phyloP scores from a whole-genome alignment of 2,329 filamentous ascomycete genomes.

The Botrytis porri region DNA sequence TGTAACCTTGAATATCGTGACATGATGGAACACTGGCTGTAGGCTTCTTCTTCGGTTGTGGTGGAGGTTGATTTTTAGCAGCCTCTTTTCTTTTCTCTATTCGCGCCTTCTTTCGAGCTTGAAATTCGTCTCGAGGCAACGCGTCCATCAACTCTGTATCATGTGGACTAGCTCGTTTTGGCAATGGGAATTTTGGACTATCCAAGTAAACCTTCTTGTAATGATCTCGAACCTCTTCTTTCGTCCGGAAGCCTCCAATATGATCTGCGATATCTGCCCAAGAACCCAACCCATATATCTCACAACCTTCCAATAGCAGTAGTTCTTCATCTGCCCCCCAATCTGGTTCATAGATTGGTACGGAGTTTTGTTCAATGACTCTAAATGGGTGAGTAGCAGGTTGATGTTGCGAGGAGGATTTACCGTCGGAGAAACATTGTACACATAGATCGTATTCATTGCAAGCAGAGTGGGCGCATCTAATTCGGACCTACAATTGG shows the following conservation, averaged over 20 bases:
- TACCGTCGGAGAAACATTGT: constrained; percentile 83
- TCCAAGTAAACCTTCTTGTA: constrained; percentile 87
- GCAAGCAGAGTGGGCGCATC: constrained; percentile 74
- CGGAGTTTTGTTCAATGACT: constrained; percentile 97
- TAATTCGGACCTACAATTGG: constrained; percentile 74
- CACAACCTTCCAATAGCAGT: constrained; percentile 87
- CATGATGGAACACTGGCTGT: constrained; percentile 93
- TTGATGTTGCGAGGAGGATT: constrained; percentile 78
- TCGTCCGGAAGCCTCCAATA: constrained; percentile 90
- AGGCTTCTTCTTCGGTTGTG: constrained; percentile 90
- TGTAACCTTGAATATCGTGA: constrained; percentile 97
- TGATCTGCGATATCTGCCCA: constrained; percentile 99
- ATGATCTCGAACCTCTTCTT: constrained; percentile 93
- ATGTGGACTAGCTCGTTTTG: constrained; percentile 77
- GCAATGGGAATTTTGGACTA: constrained; percentile 79
- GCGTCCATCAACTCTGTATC: constrained; percentile 76
- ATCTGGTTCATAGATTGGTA: constrained; percentile 89
- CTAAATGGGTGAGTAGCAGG: constrained; percentile 83
- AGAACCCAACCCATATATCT: constrained; percentile 93
- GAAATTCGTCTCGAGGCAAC: constrained; percentile 88
- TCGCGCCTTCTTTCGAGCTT: constrained; percentile 83
- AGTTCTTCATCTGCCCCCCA: constrained; percentile 98
- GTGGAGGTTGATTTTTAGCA: constrained; percentile 76
- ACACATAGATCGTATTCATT: constrained; percentile 97
- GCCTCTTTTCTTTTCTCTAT: constrained; percentile 90